Evolutionary conservation across 192 early-diverging fungal genomes (phyloP), one percentile per base, ranked within the genome.

Genomic region (Backusella westeae): DNA sequence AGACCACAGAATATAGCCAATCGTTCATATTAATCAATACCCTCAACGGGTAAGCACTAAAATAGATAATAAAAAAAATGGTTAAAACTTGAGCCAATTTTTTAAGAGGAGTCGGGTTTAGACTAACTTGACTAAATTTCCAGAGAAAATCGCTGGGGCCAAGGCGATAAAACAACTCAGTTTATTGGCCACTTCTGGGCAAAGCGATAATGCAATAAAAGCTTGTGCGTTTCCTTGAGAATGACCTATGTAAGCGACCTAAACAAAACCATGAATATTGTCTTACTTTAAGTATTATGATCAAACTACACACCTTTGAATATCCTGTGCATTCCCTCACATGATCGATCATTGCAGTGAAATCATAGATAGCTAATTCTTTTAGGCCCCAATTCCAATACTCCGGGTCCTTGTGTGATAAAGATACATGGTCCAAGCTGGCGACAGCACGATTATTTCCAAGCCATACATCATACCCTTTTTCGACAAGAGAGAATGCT

Each of bases 401-500:
- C 21, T 75, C 72, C 5, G 67, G 71, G 32, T 75, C 68, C 41
- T 79, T 52, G 34, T 34, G 49, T 21, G 72, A 69, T 21, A 73
- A 41, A 34, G 65, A 63, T 6, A 75, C 4, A 69, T 79, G 78
- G 35, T 74, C 71, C 4, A 46, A 29, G 3, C 26, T 49, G 32
- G 21, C 72, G 0, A 70, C 95, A 9, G 94, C 96, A 26, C 97
- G 85, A 23, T 94, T 92, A 76, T 99, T 98, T 23, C 95, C 97
- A 5, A 97, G 77, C 97, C 97, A 99, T 0, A 99, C 96, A 81
- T 98, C 97, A 83, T 95, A 98, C 56, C 93, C 93, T 26, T 92
- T 92, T 66, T 98, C 94, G 5, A 92, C 94, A 15, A 99, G 88
- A 7, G 92, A 80, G 77, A 96, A 95, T 5, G 95, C 92, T 69